phyloP scores from a whole-genome alignment of 352 stramenopile genomes.

The Peronospora farinosa region DNA sequence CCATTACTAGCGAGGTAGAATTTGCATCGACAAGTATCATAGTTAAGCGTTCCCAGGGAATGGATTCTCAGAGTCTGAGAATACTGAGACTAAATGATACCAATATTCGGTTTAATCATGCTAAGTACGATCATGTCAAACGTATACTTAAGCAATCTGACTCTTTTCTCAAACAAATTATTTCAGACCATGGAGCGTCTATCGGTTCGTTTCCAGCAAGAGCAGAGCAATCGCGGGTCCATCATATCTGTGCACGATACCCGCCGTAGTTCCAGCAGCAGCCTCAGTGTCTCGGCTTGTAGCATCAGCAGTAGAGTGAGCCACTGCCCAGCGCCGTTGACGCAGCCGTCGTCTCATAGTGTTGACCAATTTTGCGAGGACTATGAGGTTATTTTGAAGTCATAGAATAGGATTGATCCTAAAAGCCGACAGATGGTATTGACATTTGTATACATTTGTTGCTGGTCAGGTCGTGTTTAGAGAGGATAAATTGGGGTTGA shows the following conservation, averaged over 20 bases:
- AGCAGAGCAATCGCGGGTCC: conserved; percentile 14
- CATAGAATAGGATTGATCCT: background rate
- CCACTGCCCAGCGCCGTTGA: conserved; percentile 17
- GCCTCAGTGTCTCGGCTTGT: conserved; percentile 33
- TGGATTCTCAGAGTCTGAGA: no score
- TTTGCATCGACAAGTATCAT: no score
- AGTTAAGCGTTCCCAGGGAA: no score
- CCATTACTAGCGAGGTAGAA: no score
- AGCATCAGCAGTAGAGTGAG: conserved; percentile 27
- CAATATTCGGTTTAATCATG: background rate
- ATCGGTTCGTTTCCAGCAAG: conserved; percentile 13
- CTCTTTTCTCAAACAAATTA: background rate
- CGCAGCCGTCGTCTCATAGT: background rate
- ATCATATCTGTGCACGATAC: conserved; percentile 16
- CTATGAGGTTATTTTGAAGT: conserved; percentile 24
- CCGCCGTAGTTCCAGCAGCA: conserved; percentile 26
- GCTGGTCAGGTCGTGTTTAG: conserved; percentile 45
- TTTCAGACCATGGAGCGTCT: background rate
- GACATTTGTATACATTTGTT: conserved; percentile 3
- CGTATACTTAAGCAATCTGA: background rate
- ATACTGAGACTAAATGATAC: no score
- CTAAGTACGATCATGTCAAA: background rate
- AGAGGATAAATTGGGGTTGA: conserved; percentile 53
- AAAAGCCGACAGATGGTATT: conserved; percentile 7
- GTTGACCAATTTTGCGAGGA: conserved; percentile 32